Percentiles rank a stretch among this genome's conserved stretches.
Conservation (phyloP, 2,329 filamentous ascomycete genomes). For the Sphaerostilbella broomeana region DNA sequence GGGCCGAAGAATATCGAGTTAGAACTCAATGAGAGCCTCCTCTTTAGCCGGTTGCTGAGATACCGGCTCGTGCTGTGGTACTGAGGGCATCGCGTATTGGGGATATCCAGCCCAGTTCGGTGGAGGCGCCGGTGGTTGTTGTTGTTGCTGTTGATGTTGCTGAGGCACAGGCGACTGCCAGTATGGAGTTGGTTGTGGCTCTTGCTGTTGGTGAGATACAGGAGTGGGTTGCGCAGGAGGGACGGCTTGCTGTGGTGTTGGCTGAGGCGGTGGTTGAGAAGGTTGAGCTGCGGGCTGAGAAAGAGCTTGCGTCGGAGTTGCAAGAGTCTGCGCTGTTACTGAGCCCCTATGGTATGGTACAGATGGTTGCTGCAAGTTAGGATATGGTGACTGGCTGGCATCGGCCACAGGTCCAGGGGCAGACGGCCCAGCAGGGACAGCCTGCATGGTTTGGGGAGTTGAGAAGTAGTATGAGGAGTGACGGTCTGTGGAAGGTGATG, state of each 20-base stretch:
- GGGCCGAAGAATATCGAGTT: too few species aligned
- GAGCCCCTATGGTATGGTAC: conserved; percentile 40
- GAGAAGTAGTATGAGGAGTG: conserved; percentile 54
- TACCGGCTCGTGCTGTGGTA: conserved; percentile 40
- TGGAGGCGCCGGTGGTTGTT: conserved; percentile 29
- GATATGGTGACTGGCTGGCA: conserved; percentile 44
- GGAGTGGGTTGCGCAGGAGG: conserved; percentile 2
- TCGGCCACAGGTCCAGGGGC: conserved; percentile 36
- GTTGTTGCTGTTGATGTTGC: conserved; percentile 26
- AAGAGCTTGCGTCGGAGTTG: conserved; percentile 26
- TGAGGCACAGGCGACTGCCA: conserved; percentile 25
- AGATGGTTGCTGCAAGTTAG: conserved; percentile 40
- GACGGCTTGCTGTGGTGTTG: conserved; percentile 15
- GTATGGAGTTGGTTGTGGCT: conserved; percentile 13
- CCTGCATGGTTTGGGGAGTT: conserved; percentile 24
- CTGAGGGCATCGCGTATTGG: conserved; percentile 58
- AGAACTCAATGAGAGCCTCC: conserved; percentile 76
- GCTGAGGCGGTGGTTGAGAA: conserved; percentile 23
- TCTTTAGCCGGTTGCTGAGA: conserved; percentile 50
- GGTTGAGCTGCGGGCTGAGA: conserved; percentile 24
- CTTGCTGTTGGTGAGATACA: conserved; percentile 9
- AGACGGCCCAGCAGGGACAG: conserved; percentile 26
- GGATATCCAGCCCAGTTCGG: conserved; percentile 43
- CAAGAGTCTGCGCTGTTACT: conserved; percentile 28
- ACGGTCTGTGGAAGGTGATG: conserved; percentile 38